Conservation (phyloP, 176 grass and related monocot species). For the Themeda triandra region DNA sequence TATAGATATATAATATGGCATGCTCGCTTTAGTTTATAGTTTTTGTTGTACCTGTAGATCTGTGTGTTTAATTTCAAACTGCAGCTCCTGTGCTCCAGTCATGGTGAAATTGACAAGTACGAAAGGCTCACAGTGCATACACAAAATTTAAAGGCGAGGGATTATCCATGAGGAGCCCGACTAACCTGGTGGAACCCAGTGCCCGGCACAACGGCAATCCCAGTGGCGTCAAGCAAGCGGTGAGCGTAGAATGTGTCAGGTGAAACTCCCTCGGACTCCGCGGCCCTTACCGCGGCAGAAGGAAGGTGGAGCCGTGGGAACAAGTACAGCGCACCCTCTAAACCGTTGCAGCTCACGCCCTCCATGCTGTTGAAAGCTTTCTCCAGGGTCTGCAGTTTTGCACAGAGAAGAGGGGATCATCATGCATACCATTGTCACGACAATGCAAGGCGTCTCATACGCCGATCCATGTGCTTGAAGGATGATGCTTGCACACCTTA, state of each 20-base stretch:
- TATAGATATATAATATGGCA: too few species aligned
- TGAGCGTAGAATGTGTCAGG: slow-evolving; percentile 57
- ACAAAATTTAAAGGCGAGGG: too few species aligned
- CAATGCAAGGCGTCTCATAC: not conserved
- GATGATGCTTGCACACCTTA: slow-evolving; percentile 37
- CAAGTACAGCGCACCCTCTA: slow-evolving; percentile 68
- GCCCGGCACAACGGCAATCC: slow-evolving; percentile 63
- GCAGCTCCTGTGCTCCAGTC: too few species aligned
- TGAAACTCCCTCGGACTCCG: slow-evolving; percentile 18
- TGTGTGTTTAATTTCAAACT: too few species aligned
- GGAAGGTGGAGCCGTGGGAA: slow-evolving; percentile 71
- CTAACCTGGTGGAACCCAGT: slow-evolving; percentile 69
- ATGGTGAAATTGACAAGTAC: too few species aligned
- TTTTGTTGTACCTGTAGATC: too few species aligned
- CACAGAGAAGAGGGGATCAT: not conserved
- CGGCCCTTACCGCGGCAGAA: slow-evolving; percentile 44
- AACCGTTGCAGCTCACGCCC: slow-evolving; percentile 56
- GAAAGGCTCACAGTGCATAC: too few species aligned
- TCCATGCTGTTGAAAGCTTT: slow-evolving; percentile 65
- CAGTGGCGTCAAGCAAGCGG: slow-evolving; percentile 49
- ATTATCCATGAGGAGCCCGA: not conserved
- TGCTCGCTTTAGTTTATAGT: too few species aligned
- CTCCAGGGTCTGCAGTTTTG: slow-evolving; percentile 42
- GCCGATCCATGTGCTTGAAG: not conserved
- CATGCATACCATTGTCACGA: not conserved